Percentiles rank a stretch among this genome's conserved stretches.
Conservation (phyloP, 306 rosid species). For the Inga leiocalycina region DNA sequence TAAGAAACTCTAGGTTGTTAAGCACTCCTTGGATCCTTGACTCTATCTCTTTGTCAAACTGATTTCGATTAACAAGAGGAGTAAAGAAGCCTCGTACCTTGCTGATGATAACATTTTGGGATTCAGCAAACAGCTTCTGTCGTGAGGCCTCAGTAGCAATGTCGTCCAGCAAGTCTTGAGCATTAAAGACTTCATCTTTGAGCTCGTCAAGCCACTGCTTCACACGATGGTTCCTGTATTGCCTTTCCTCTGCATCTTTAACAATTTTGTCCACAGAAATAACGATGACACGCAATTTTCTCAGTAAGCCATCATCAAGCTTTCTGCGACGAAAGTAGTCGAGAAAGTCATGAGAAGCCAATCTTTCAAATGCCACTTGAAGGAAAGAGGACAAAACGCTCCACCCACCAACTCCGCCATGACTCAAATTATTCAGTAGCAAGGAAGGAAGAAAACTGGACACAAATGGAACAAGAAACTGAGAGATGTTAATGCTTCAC, state of each 20-base stretch:
- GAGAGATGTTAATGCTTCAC: too few species aligned
- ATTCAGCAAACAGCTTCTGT: not conserved
- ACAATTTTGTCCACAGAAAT: not conserved
- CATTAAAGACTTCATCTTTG: not conserved
- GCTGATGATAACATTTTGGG: not conserved
- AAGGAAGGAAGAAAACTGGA: too few species aligned
- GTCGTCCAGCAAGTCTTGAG: not conserved
- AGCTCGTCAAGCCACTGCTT: slow-evolving; percentile 1
- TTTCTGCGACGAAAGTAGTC: not conserved
- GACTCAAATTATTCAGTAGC: not conserved
- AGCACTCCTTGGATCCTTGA: not conserved
- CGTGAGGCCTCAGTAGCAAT: not conserved
- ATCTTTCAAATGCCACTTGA: not conserved
- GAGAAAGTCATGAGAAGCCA: not conserved
- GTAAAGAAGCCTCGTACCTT: not conserved
- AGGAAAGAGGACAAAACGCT: not conserved
- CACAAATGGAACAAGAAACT: too few species aligned
- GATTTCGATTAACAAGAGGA: not conserved
- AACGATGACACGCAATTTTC: not conserved
- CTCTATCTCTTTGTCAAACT: not conserved
- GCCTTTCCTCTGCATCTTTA: slow-evolving; percentile 15
- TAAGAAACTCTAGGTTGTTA: too few species aligned
- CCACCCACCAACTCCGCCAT: not conserved
- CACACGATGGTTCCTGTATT: not conserved
- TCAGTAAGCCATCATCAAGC: not conserved